Conservation (phyloP, 148 eudicot genomes). For the Camellia sinensis region DNA sequence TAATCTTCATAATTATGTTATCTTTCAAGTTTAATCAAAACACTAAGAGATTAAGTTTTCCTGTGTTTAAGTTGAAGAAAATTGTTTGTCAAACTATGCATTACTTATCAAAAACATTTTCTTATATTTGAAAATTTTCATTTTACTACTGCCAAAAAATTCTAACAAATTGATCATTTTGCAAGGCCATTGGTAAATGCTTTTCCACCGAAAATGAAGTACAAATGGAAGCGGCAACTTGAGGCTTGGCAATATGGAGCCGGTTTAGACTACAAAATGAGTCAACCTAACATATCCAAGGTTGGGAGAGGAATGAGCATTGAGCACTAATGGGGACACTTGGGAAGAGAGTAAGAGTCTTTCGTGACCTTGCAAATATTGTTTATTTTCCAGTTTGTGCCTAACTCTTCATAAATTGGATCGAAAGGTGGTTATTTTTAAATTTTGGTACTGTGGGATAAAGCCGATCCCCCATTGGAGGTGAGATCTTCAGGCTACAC, state of each 20-base stretch:
- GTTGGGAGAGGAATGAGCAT: not conserved
- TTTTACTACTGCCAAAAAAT: not conserved
- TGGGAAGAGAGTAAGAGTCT: constrained; percentile 7
- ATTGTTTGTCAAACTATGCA: not conserved
- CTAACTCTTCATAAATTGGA: too few species aligned
- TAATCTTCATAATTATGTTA: not conserved
- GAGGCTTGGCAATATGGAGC: constrained; percentile 96
- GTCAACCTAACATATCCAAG: not conserved
- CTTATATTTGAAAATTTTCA: not conserved
- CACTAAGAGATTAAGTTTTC: not conserved
- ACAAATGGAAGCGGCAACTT: constrained; percentile 70
- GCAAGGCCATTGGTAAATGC: constrained; percentile 56
- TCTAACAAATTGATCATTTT: constrained; percentile 6
- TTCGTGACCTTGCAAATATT: not conserved
- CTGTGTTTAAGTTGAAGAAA: not conserved
- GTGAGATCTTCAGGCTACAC: too few species aligned
- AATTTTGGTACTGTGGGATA: too few species aligned
- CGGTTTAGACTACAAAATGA: constrained; percentile 71
- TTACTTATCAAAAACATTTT: not conserved
- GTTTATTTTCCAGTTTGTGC: not conserved
- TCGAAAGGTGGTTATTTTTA: too few species aligned
- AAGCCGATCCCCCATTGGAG: not conserved
- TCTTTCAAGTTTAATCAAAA: not conserved
- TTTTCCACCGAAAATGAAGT: constrained; percentile 60
- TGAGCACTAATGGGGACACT: not conserved